These are phyloP conservation scores for Phaeoacremonium minimum DNA, from an alignment of 2,329 filamentous ascomycete species.

Conservation along the genomic window DNA sequence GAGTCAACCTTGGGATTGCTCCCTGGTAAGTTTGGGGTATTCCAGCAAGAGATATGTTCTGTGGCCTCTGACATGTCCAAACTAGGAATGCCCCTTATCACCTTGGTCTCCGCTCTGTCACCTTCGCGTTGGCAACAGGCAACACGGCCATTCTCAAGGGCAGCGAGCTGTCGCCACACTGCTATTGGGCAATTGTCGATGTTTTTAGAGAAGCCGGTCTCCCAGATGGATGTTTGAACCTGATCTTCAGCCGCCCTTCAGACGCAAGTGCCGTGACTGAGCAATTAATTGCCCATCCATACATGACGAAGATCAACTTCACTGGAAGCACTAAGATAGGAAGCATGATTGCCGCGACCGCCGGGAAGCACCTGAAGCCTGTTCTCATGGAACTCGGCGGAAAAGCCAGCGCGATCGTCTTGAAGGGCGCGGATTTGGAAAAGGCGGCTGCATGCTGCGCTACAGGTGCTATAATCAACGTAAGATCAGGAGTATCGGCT, in stretches of 20 bases:
- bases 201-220: conserved; percentile 34
- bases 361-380: conserved; percentile 36
- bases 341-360: conserved; percentile 28
- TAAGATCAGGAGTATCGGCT: no score
- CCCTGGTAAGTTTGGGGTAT: conserved; percentile 18
- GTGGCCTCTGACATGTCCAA: neutral
- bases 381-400: conserved; percentile 43
- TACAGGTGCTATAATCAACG: conserved; percentile 1
- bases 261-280: conserved; percentile 28
- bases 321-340: conserved; percentile 38
- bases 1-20: conserved; percentile 22
- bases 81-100: conserved; percentile 18
- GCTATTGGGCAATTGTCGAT: conserved; percentile 23
- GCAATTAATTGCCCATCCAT: conserved; percentile 26
- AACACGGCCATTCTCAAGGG: conserved; percentile 23
- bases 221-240: conserved; percentile 33
- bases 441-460: conserved; percentile 26
- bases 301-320: conserved; percentile 36
- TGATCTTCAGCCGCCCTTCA: conserved; percentile 22
- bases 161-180: conserved; percentile 24
- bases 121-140: conserved; percentile 13
- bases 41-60: neutral
- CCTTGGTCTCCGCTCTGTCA: conserved; percentile 14
- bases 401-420: conserved; percentile 36
- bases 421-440: conserved; percentile 38